Evolutionary conservation across 2,329 filamentous ascomycete genomes (phyloP).

Genomic region (Diplocarpon rosae): DNA sequence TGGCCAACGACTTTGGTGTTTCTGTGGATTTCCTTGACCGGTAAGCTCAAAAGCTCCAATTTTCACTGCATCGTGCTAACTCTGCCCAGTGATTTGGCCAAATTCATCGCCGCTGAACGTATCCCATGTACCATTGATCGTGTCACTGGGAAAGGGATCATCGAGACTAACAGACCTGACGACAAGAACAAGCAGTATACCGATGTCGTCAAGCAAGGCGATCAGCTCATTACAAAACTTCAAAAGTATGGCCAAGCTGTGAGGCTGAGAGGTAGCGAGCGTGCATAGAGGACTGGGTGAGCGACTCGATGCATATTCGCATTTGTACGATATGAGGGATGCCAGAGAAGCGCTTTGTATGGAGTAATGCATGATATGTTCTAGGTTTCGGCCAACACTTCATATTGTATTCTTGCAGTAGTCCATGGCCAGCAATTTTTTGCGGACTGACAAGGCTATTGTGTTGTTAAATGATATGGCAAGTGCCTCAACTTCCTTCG

Average conservation of each 20-base stretch:
- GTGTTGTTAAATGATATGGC: too few relatives aligned
- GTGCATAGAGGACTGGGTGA: slow-evolving; percentile 45
- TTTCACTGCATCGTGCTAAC: slow-evolving; percentile 7
- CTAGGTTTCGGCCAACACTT: too few relatives aligned
- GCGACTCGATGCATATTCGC: neutral
- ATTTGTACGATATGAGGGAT: slow-evolving; percentile 19
- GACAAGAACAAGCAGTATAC: slow-evolving; percentile 99
- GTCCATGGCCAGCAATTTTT: too few relatives aligned
- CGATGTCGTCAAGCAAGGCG: slow-evolving; percentile 93
- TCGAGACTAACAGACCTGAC: slow-evolving; percentile 94
- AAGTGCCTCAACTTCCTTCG: too few relatives aligned
- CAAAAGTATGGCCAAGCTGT: slow-evolving; percentile 99
- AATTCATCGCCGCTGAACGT: slow-evolving; percentile 89
- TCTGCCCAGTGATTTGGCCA: slow-evolving; percentile 67
- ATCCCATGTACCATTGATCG: slow-evolving; percentile 97
- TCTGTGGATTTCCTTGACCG: slow-evolving; percentile 92
- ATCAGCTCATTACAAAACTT: slow-evolving; percentile 95
- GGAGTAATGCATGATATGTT: neutral
- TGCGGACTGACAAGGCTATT: too few relatives aligned
- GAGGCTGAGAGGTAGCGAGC: slow-evolving; percentile 84
- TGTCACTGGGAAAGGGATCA: slow-evolving; percentile 89
- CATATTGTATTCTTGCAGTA: too few relatives aligned
- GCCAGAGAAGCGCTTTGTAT: slow-evolving; percentile 13
- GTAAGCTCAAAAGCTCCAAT: slow-evolving; percentile 38
- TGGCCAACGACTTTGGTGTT: slow-evolving; percentile 95